phyloP scores from a whole-genome alignment of 23 red algal species.

The Chondrus crispus region DNA sequence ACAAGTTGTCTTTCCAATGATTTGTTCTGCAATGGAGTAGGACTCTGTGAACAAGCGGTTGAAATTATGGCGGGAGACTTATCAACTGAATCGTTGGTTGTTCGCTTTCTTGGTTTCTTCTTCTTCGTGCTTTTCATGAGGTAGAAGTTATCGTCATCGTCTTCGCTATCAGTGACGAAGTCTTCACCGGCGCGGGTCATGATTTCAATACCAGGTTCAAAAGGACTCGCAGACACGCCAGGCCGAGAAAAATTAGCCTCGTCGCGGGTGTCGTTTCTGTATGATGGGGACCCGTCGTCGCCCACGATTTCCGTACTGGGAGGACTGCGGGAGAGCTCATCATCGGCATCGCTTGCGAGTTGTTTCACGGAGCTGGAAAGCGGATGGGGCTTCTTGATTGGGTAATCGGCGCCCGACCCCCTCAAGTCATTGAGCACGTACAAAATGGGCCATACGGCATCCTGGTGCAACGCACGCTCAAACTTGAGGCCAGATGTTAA shows the following conservation, averaged over 20 bases:
- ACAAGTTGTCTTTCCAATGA: constrained; percentile 12
- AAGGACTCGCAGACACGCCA: constrained; percentile 11
- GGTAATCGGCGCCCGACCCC: constrained; percentile 15
- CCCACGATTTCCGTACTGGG: constrained; percentile 38
- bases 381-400: neutral
- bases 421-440: constrained; percentile 59
- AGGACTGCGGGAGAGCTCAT: neutral
- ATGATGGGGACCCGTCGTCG: neutral
- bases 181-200: neutral
- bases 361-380: neutral
- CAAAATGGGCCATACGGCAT: constrained; percentile 48
- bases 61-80: neutral
- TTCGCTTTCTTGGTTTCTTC: neutral
- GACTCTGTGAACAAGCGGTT: neutral
- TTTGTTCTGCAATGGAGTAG: constrained; percentile 31
- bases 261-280: neutral
- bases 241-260: neutral
- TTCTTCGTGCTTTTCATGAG: too few species aligned
- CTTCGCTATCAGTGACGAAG: neutral
- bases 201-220: constrained; percentile 11
- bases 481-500: constrained; percentile 46
- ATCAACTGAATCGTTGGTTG: neutral
- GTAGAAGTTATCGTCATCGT: neutral
- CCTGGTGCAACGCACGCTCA: constrained; percentile 17
- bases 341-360: neutral